Evolutionary conservation across 768 basidiomycete genomes (phyloP), one percentile per base, ranked within the genome.

Genomic region (Fistulinella prunicolor): DNA sequence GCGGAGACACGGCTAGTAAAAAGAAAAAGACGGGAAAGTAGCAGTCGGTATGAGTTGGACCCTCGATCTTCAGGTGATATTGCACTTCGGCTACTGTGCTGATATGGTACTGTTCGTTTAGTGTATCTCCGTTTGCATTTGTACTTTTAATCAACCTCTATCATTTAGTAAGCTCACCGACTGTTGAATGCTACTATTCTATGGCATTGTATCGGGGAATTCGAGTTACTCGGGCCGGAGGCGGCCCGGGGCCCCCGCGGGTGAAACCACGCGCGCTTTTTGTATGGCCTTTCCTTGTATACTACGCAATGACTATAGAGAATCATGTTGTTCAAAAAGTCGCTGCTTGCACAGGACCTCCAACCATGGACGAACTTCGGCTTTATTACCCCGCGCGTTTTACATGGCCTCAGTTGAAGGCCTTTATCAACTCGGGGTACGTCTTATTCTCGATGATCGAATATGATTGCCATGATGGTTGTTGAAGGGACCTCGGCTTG

Each of bases 341-440:
- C 6, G 67, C 75, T 6, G 62, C 79, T 26, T 60, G 76, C 10
- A 72, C 70, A n/a, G 86, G 88, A 0, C 81, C 74, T 19, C 89
- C 89, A 12, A 87, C 86, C 1, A 68, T 64, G 30, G 81, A 82
- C 43, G 89, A 91, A 55, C 66, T 91, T 6, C 63, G 80, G 8
- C 73, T 67, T 1, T 68, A 87, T 60, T 91, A 91, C 59, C 88
- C 88, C 13, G 74, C 84, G 5, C 81, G 78, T 53, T 89, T 89
- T 55, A 86, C 87, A 0, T 91, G 86, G 85, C 53, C 65, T 9
- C 81, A 91, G 61, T 68, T 91, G 22, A 89, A 83, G 69, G 76
- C 80, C 4, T 89, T 91, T 53, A 74, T 91, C 41, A 86, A 83
- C 60, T 86, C 88, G 47, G 88, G 88, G 86, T 86, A 63, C 36